Evolutionary conservation across 2,329 filamentous ascomycete species (phyloP), one percentile per base, ranked within the genome.

Genomic region (Alternaria arbusti): DNA sequence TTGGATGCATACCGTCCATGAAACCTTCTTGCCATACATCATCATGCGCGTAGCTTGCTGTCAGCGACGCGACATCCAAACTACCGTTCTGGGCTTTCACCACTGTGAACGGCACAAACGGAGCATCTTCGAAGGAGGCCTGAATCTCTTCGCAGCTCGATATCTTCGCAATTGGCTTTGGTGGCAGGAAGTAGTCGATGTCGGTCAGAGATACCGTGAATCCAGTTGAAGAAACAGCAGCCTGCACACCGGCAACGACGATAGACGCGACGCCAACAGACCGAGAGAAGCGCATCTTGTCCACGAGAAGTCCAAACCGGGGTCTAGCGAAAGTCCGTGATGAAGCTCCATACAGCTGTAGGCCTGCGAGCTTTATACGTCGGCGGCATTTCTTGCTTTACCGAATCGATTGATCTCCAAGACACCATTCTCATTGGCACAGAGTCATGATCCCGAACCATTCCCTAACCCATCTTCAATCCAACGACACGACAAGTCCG

Each of bases 21-120:
- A 83, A 83, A 8, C 76, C 80, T 44, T 71, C 65, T 30, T 80
- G 76, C 67, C 80, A 83, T 8, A 83, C 82, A 72, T 83, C 82
- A 59, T 83, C 82, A 13, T 72, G 59, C 5, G 71, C 66, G 63
- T 78, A 83, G 4, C 69, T 70, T 10, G 74, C 64, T 17, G 77
- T 67, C 1, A 65, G 32, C 10, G 70, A 50, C 28, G 45, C 45
- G 13, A 60, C 36, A 28, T 60, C 36, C 0, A 45, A 3, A 5
- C 26, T 8, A 20, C 28, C 22, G 22, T 22, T 68, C 55, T 73
- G 69, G 15, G 71, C 68, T 2, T 68, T 72, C 23, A 83, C 61
- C 4, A 83, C 77, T 4, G 81, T 82, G 54, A 84, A 67, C 1
- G 82, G 81, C 11, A 79, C 73, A 22, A 83, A 74, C 7, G 56